A percentile compares a stretch with the other conserved stretches of the same genome.
phyloP scores from a whole-genome alignment of 2,329 filamentous ascomycete genomes.

The Fonsecaea erecta region DNA sequence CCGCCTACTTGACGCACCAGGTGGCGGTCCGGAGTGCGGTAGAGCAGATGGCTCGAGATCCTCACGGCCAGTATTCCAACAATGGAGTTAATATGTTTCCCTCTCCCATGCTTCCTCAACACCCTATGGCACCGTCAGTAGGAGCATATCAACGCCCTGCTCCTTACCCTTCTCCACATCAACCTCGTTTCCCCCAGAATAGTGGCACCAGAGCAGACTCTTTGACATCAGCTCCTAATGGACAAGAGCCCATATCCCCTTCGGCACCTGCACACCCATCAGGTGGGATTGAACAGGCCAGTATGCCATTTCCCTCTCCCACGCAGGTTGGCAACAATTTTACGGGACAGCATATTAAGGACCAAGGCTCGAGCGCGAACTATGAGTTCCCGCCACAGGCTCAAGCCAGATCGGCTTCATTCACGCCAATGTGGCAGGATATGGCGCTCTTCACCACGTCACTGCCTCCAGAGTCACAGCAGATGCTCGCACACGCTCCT shows the following conservation, averaged over 20 bases:
- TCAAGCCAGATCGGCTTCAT: conserved; percentile 14
- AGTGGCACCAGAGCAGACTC: conserved; percentile 31
- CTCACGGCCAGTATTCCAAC: conserved; percentile 47
- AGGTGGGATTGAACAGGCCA: conserved; percentile 40
- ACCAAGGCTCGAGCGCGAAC: conserved; percentile 24
- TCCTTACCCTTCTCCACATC: conserved; percentile 47
- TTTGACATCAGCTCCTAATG: conserved; percentile 24
- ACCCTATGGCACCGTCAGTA: conserved; percentile 31
- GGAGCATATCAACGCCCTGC: conserved; percentile 45
- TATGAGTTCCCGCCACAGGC: conserved; percentile 33
- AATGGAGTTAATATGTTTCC: conserved; percentile 43
- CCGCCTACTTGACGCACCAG: conserved; percentile 62
- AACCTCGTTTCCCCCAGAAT: conserved; percentile 37
- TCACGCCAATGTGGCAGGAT: conserved; percentile 36
- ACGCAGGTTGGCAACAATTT: conserved; percentile 15
- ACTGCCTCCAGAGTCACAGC: conserved; percentile 59
- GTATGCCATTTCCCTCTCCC: conserved; percentile 51
- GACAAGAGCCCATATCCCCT: conserved; percentile 32
- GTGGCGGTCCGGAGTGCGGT: conserved; percentile 60
- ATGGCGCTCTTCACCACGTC: conserved; percentile 55
- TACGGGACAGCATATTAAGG: conserved; percentile 24
- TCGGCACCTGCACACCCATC: conserved; percentile 44
- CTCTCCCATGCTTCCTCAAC: conserved; percentile 39
- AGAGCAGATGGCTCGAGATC: conserved; percentile 50
- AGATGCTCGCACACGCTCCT: conserved; percentile 52